Conservation (phyloP, 2,329 filamentous ascomycete species). For the Aotearoamyces nothofagi region DNA sequence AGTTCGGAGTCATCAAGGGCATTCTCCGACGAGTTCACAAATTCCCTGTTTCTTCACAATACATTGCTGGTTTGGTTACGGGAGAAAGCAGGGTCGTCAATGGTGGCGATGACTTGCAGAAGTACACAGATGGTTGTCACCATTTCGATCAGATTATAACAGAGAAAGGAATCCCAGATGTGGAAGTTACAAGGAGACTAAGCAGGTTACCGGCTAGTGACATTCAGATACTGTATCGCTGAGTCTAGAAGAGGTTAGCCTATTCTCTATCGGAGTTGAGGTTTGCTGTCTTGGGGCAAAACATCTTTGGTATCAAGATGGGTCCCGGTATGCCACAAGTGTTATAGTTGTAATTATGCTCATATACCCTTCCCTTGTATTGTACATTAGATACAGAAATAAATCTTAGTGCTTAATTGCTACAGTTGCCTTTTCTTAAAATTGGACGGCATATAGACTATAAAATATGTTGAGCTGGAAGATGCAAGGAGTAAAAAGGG, state of each 20-base stretch:
- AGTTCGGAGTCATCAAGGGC: constrained; percentile 92
- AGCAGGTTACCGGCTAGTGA: constrained; percentile 32
- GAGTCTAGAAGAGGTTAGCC: constrained; percentile 6
- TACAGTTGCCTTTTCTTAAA: no score
- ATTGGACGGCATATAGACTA: no score
- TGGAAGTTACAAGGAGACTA: constrained; percentile 53
- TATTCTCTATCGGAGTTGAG: no score
- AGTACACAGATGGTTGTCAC: constrained; percentile 60
- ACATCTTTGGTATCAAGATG: no score
- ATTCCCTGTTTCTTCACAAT: constrained; percentile 60
- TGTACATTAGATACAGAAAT: no score
- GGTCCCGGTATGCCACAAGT: no score
- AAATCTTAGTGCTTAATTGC: no score
- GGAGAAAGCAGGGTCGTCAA: constrained; percentile 24
- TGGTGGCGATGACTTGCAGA: constrained; percentile 36
- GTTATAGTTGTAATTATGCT: no score
- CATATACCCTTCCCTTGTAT: no score
- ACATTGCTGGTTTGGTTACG: constrained; percentile 38
- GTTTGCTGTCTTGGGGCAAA: no score
- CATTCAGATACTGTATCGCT: constrained; percentile 23
- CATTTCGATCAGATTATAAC: constrained; percentile 74
- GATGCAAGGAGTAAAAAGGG: no score
- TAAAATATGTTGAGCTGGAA: no score
- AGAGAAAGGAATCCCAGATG: constrained; percentile 55
- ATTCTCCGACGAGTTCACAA: constrained; percentile 88